Percentiles rank a stretch among this genome's conserved stretches.
Conservation (phyloP, 441 rosid species). For the Croton laevigatus region DNA sequence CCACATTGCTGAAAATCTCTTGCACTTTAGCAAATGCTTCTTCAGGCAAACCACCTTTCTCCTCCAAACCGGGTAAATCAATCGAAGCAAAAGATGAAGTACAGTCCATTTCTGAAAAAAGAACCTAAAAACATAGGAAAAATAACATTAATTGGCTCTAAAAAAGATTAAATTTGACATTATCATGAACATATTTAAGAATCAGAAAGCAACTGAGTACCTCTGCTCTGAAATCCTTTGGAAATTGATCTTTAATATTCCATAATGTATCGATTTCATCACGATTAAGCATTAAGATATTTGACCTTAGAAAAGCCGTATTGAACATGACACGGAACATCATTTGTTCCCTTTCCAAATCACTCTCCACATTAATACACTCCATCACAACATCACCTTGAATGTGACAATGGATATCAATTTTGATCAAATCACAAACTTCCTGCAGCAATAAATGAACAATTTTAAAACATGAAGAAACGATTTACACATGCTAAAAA, state of each 20-base stretch:
- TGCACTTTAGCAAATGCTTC: slow-evolving; percentile 86
- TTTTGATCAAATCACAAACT: slow-evolving; percentile 69
- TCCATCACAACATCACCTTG: slow-evolving; percentile 94
- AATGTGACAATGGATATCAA: slow-evolving; percentile 74
- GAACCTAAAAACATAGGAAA: slow-evolving; percentile 52
- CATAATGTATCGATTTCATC: slow-evolving; percentile 80
- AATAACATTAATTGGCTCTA: slow-evolving; percentile 28
- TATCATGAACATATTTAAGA: slow-evolving; percentile 8
- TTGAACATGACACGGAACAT: slow-evolving; percentile 89
- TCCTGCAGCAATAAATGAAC: slow-evolving; percentile 54
- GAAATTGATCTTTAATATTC: slow-evolving; percentile 67
- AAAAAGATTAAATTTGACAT: slow-evolving; percentile 10
- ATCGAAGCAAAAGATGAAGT: slow-evolving; percentile 44
- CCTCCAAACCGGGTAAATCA: slow-evolving; percentile 59
- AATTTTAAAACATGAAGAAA: slow-evolving; percentile 19
- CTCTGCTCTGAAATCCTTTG: slow-evolving; percentile 86
- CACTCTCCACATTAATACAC: slow-evolving; percentile 62
- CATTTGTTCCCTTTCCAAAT: slow-evolving; percentile 69
- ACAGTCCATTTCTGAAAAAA: slow-evolving; percentile 81
- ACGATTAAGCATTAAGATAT: slow-evolving; percentile 67
- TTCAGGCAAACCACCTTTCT: slow-evolving; percentile 69
- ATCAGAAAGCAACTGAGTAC: slow-evolving; percentile 34
- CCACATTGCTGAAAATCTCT: slow-evolving; percentile 62
- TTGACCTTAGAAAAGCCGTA: slow-evolving; percentile 80
- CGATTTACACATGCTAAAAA: neutral